Evolutionary conservation across 768 basidiomycete species (phyloP).

Genomic region (Amanita fuliginea): DNA sequence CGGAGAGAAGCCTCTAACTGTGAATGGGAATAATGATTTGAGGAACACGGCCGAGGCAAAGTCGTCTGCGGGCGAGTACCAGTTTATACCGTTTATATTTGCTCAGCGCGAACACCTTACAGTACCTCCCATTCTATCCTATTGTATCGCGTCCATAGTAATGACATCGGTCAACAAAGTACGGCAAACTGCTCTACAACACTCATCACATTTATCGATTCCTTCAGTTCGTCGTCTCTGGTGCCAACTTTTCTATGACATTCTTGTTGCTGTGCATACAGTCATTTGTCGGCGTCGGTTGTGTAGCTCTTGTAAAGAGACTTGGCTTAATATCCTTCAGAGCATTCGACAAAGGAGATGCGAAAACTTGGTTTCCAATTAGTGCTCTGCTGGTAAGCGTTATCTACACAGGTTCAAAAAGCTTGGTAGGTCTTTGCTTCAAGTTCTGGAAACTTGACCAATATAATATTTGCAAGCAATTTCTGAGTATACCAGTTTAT

Average conservation of each 20-base stretch:
- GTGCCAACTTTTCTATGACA: constrained; percentile 90
- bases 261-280: constrained; percentile 91
- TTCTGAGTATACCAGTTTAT: constrained; percentile 91
- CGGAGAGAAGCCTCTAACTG: constrained; percentile 10
- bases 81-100: not conserved
- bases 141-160: constrained; percentile 85
- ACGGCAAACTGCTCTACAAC: not conserved
- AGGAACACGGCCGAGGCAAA: constrained; percentile 21
- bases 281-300: constrained; percentile 74
- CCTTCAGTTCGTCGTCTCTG: constrained; percentile 85
- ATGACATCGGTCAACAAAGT: constrained; percentile 99
- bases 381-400: constrained; percentile 86
- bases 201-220: not conserved
- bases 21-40: constrained; percentile 18
- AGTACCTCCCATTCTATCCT: constrained; percentile 80
- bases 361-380: constrained; percentile 91
- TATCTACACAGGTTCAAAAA: constrained; percentile 97
- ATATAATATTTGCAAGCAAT: constrained; percentile 59
- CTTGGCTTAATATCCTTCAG: constrained; percentile 76
- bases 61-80: constrained; percentile 16
- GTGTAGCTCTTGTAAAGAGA: constrained; percentile 66
- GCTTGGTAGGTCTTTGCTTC: constrained; percentile 52
- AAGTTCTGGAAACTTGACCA: not conserved
- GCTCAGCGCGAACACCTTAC: constrained; percentile 2
- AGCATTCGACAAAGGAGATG: constrained; percentile 71